A percentile compares a stretch with the other conserved stretches of the same genome.
Conservation (phyloP, 805 yeast genomes). For the Zygoascus flipseniorum region DNA sequence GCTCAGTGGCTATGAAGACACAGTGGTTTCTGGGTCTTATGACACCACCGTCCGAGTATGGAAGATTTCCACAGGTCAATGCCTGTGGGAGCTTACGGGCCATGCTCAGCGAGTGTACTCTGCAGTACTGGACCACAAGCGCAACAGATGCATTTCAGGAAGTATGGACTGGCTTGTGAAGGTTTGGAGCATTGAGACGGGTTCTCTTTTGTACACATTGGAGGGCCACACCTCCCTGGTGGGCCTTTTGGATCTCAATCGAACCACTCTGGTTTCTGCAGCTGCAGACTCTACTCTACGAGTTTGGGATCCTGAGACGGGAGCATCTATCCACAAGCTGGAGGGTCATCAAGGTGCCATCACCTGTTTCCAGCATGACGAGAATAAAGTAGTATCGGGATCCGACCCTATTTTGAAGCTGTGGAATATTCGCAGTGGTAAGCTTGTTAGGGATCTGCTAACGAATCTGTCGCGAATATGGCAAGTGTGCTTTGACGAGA, state of each 20-base stretch:
- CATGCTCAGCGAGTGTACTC: constrained; percentile 85
- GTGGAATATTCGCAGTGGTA: constrained; percentile 78
- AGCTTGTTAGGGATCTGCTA: constrained; percentile 59
- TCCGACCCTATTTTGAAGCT: constrained; percentile 79
- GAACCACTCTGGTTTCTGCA: constrained; percentile 76
- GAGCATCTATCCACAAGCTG: constrained; percentile 56
- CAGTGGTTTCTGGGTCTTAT: constrained; percentile 82
- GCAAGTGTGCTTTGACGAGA: constrained; percentile 85
- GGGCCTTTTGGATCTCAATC: constrained; percentile 72
- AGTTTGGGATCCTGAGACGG: constrained; percentile 82
- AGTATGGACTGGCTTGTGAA: constrained; percentile 82
- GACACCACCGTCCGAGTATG: constrained; percentile 88
- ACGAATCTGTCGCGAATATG: constrained; percentile 80
- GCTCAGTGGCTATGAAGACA: constrained; percentile 76
- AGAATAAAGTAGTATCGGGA: constrained; percentile 78
- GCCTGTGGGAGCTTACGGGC: constrained; percentile 67
- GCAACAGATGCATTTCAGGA: constrained; percentile 81
- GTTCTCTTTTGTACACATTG: constrained; percentile 57
- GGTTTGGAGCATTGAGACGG: constrained; percentile 82
- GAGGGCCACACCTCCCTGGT: constrained; percentile 89
- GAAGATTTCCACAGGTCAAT: constrained; percentile 70
- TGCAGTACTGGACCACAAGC: constrained; percentile 69
- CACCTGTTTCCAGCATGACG: constrained; percentile 88
- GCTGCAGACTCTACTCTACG: constrained; percentile 92
- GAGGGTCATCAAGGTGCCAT: constrained; percentile 79